Evolutionary conservation across 2,329 filamentous ascomycete species (phyloP).

Genomic region (Aspergillus bombycis): DNA sequence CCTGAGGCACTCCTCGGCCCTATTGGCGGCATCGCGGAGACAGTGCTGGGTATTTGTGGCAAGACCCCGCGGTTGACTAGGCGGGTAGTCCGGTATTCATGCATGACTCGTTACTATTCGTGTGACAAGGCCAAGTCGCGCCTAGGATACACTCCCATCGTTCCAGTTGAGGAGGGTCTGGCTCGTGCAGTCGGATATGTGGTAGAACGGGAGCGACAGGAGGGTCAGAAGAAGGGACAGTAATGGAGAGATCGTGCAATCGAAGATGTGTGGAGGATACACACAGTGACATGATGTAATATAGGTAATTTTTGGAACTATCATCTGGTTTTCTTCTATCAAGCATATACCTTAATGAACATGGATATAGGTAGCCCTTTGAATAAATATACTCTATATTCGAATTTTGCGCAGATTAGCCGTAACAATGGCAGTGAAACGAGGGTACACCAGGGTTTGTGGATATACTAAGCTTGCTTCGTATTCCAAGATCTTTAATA

Average conservation of each 20-base stretch:
- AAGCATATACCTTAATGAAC: conserved; percentile 12
- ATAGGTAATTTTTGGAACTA: conserved; percentile 17
- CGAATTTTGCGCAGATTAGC: not conserved
- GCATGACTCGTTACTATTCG: conserved; percentile 53
- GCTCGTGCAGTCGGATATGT: conserved; percentile 49
- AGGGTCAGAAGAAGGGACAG: conserved; percentile 44
- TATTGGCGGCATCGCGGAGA: conserved; percentile 48
- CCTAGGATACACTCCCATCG: conserved; percentile 49
- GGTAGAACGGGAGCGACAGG: conserved; percentile 36
- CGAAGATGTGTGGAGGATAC: conserved; percentile 2
- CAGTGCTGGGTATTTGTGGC: conserved; percentile 46
- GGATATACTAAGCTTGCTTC: not conserved
- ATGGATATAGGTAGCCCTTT: not conserved
- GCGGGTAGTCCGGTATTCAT: conserved; percentile 50
- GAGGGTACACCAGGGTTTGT: not conserved
- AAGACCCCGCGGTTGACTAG: conserved; percentile 51
- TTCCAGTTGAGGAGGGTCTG: conserved; percentile 51
- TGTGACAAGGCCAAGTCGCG: conserved; percentile 51
- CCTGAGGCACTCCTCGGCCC: conserved; percentile 43
- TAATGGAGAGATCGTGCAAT: conserved; percentile 24
- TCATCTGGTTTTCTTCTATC: conserved; percentile 5
- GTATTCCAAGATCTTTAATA: not conserved
- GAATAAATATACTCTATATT: not conserved
- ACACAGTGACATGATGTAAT: conserved; percentile 15
- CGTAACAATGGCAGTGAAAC: not conserved